Base-by-base conservation (phyloP, 192 early-diverging fungal species). In the Borealophlyctis nickersoniae region DNA sequence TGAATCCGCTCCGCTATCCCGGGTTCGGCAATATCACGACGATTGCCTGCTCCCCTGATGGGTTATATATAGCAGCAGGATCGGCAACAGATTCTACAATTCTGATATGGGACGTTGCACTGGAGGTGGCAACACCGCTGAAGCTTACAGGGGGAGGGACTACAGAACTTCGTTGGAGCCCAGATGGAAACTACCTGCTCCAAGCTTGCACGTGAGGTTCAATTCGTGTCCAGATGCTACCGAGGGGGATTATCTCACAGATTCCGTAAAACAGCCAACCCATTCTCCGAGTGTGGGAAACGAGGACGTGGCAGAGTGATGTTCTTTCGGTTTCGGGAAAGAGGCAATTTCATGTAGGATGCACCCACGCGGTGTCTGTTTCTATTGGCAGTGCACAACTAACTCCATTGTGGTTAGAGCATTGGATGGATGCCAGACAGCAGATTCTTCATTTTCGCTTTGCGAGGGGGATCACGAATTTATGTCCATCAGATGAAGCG, bases 341-440 rank as follows among this genome's bases (percentile, higher is more conserved):
- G 52, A 50, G 69, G 65, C n/a, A 52, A 66, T 68, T 72, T 64
- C 63, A 75, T 52, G 58, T 66, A 61, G n/a, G 29, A 31, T 24
- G 13, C 36, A 52, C 31, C 9, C 0, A 2, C 35, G 27, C 33
- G 27, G 33, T 49, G 26, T 9, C 28, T 64, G 35, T 36, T 11
- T 2, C n/a, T 54, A 23, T 26, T 19, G n/a, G 33, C 11, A 54
- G 19, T 53, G 22, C 30, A 14, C 0, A 23, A 24, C 49, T 19
- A 24, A 23, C 11, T 19, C 23, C 5, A 24, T 9, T 53, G 52
- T 59, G 11, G 16, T 23, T 5, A 23, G 58, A n/a, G 3, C 58
- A 19, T 59, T n/a, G 3, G 5, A 53, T 88, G 86, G 86, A 75
- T 81, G 11, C 82, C 81, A n/a, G 85, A 87, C 39, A 77, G 80